Evolutionary conservation across 2,329 filamentous ascomycete genomes (phyloP).

Genomic region (Myriosclerotinia curreyana): DNA sequence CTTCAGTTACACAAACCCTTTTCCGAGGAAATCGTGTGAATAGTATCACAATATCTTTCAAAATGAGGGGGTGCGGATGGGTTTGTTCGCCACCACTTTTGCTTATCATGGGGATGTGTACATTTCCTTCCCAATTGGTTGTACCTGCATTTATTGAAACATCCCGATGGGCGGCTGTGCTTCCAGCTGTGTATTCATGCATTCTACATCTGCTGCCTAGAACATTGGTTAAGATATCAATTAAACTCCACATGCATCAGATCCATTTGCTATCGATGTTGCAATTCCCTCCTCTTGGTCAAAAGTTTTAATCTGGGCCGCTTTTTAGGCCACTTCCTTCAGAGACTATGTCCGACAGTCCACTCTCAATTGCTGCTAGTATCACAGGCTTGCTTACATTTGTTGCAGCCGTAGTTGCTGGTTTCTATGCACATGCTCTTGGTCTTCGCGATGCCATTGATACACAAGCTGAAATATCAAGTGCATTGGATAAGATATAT

Average conservation of each 20-base stretch:
- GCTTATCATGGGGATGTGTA: neutral
- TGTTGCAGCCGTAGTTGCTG: slow-evolving; percentile 27
- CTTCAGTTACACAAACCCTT: neutral
- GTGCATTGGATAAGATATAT: slow-evolving; percentile 29
- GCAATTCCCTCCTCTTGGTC: slow-evolving; percentile 1
- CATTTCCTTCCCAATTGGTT: slow-evolving; percentile 4
- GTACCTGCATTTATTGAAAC: slow-evolving; percentile 22
- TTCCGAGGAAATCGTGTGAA: neutral
- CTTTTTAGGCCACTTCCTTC: neutral
- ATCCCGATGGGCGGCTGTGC: slow-evolving; percentile 13
- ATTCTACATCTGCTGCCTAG: slow-evolving; percentile 14
- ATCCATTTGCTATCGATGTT: neutral
- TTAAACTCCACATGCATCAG: slow-evolving; percentile 2
- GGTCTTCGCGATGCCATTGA: slow-evolving; percentile 30
- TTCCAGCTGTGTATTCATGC: slow-evolving; percentile 7
- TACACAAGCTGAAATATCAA: slow-evolving; percentile 29
- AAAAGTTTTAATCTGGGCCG: neutral
- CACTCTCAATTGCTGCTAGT: slow-evolving; percentile 25
- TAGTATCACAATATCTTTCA: slow-evolving; percentile 9
- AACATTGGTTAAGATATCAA: slow-evolving; percentile 15
- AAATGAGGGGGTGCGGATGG: slow-evolving; percentile 3
- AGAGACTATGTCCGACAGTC: slow-evolving; percentile 16
- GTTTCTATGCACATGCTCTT: slow-evolving; percentile 28
- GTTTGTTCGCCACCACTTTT: neutral
- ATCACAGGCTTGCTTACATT: slow-evolving; percentile 31